A percentile compares a stretch with the other conserved stretches of the same genome.
Conservation (phyloP, 495 filamentous ascomycete species). For the Penicillium arizonense region DNA sequence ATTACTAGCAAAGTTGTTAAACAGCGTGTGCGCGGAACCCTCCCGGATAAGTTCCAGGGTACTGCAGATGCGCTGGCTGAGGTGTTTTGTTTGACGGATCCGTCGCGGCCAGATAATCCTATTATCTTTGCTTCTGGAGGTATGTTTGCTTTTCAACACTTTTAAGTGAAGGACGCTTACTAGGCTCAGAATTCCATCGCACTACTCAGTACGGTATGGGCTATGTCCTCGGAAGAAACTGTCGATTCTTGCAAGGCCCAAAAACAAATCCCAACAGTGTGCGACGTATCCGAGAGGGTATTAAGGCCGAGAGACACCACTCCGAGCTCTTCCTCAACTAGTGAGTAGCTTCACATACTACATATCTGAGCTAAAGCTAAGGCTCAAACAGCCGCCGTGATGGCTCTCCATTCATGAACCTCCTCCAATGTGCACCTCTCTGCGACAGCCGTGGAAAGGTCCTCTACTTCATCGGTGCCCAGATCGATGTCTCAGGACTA, state of each 20-base stretch:
- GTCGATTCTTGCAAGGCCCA: slow-evolving; percentile 60
- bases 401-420: slow-evolving; percentile 63
- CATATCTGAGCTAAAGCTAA: neutral
- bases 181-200: slow-evolving; percentile 49
- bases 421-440: slow-evolving; percentile 58
- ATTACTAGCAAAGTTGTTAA: slow-evolving; percentile 35
- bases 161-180: neutral
- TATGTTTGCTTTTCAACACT: slow-evolving; percentile 25
- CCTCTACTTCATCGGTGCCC: slow-evolving; percentile 58
- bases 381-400: slow-evolving; percentile 46
- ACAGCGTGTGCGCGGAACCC: slow-evolving; percentile 30
- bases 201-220: slow-evolving; percentile 60
- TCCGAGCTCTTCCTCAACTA: slow-evolving; percentile 70
- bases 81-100: slow-evolving; percentile 76
- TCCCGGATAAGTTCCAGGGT: slow-evolving; percentile 43
- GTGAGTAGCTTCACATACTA: slow-evolving; percentile 30
- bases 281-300: slow-evolving; percentile 52
- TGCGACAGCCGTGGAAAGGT: slow-evolving; percentile 56
- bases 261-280: slow-evolving; percentile 51
- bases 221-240: slow-evolving; percentile 59
- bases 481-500: slow-evolving; percentile 55
- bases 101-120: slow-evolving; percentile 68
- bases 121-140: slow-evolving; percentile 77
- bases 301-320: slow-evolving; percentile 59
- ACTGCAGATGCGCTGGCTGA: slow-evolving; percentile 69